Evolutionary conservation across 139 green algal genomes (phyloP).

Genomic region (Chlamydomonas sp.): DNA sequence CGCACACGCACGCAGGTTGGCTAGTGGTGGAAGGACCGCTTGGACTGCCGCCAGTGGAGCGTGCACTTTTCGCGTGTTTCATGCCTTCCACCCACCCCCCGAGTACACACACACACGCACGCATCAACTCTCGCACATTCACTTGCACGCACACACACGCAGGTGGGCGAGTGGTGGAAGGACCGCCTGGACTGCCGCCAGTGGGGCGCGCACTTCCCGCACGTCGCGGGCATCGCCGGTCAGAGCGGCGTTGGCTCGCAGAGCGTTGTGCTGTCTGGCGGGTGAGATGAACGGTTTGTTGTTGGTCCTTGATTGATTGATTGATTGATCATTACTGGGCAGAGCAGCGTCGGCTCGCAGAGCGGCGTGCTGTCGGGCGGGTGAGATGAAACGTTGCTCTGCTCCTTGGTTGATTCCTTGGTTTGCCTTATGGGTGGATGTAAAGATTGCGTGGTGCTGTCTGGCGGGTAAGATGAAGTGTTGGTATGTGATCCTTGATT

Average conservation of each 20-base stretch:
- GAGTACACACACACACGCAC: too few relatives aligned
- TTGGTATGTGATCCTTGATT: too few relatives aligned
- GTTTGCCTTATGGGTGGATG: too few relatives aligned
- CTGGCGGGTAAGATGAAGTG: slow-evolving; percentile 80
- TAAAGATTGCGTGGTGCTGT: slow-evolving; percentile 45
- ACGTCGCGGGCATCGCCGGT: slow-evolving; percentile 93
- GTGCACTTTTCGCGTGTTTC: slow-evolving; percentile 93
- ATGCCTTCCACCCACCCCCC: too few relatives aligned
- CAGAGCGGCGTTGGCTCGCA: slow-evolving; percentile 67
- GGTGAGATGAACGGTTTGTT: too few relatives aligned
- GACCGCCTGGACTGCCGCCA: slow-evolving; percentile 91
- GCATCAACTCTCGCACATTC: too few relatives aligned
- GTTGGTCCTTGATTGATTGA: too few relatives aligned
- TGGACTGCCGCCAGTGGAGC: slow-evolving; percentile 92
- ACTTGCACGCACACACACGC: too few relatives aligned
- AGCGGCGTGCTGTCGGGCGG: slow-evolving; percentile 55
- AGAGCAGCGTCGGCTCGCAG: slow-evolving; percentile 63
- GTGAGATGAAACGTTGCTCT: too few relatives aligned
- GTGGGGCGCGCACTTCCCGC: slow-evolving; percentile 89
- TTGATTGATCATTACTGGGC: slow-evolving; percentile 91
- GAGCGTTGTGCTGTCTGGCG: slow-evolving; percentile 51
- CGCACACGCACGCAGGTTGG: slow-evolving; percentile 79
- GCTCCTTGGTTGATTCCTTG: too few relatives aligned
- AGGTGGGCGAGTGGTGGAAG: slow-evolving; percentile 81
- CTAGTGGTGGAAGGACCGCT: slow-evolving; percentile 79